phyloP scores from a whole-genome alignment of 2,329 filamentous ascomycete species.

The Arthrobotrys pseudoclavata region DNA sequence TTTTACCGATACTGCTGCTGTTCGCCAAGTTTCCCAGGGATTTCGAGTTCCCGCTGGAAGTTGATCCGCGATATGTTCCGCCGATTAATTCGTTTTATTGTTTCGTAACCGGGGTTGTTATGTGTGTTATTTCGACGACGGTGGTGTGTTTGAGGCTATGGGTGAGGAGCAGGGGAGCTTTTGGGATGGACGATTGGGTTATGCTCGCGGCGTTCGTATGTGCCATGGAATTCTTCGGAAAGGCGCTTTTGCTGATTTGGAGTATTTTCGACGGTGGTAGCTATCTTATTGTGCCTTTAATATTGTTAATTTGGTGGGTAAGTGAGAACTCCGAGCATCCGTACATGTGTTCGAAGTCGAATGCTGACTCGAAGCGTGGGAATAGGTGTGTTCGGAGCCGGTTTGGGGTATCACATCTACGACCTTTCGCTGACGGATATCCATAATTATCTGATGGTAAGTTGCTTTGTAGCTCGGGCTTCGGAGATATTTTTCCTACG shows the following conservation, averaged over 20 bases:
- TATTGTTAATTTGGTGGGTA: slow-evolving; percentile 49
- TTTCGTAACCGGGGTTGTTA: slow-evolving; percentile 30
- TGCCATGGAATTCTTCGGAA: not conserved
- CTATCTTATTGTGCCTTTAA: slow-evolving; percentile 54
- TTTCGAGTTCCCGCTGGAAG: slow-evolving; percentile 48
- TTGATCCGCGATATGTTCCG: slow-evolving; percentile 48
- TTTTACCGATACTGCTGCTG: slow-evolving; percentile 33
- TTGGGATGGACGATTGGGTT: slow-evolving; percentile 60
- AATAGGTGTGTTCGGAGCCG: slow-evolving; percentile 40
- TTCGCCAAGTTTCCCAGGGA: slow-evolving; percentile 42
- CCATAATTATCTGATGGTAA: slow-evolving; percentile 46
- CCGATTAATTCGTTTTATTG: slow-evolving; percentile 46
- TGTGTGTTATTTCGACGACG: slow-evolving; percentile 35
- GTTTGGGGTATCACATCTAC: slow-evolving; percentile 53
- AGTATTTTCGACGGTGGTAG: not conserved
- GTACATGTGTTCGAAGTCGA: no score
- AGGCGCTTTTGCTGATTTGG: slow-evolving; percentile 5
- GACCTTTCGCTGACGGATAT: slow-evolving; percentile 49
- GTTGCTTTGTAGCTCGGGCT: not conserved
- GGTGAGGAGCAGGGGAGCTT: slow-evolving; percentile 49
- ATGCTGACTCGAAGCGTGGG: not conserved
- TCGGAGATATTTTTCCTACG: no score
- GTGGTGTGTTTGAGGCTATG: slow-evolving; percentile 49
- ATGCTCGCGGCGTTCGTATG: slow-evolving; percentile 58
- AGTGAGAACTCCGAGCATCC: not conserved